A percentile compares a stretch with the other conserved stretches of the same genome.
These are phyloP conservation scores for Pythium brassicae DNA, from an alignment of 352 stramenopile genomes.

Conservation along the genomic window DNA sequence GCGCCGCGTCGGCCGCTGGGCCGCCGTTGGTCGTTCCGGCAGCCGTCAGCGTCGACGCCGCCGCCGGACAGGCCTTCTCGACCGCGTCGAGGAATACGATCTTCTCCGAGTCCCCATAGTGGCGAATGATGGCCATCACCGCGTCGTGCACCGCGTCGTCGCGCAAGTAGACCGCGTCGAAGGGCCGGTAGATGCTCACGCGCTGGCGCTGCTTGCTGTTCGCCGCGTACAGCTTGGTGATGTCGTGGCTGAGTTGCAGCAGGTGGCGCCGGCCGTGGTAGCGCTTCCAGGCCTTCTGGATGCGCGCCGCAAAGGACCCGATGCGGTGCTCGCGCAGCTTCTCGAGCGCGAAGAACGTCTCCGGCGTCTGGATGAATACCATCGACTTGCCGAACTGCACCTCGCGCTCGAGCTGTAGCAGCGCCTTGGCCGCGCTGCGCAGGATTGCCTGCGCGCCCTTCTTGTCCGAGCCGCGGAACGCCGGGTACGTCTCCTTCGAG, in stretches of 20 bases:
- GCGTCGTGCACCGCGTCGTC: conserved; percentile 59
- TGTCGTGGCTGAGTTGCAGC: conserved; percentile 78
- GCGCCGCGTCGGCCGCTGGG: conserved; percentile 19
- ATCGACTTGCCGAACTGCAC: conserved; percentile 88
- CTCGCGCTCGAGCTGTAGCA: conserved; percentile 72
- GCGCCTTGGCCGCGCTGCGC: conserved; percentile 58
- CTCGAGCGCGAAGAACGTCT: conserved; percentile 88
- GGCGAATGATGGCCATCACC: conserved; percentile 59
- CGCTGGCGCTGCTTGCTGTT: conserved; percentile 80
- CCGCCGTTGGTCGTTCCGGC: conserved; percentile 1
- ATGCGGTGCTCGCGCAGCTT: conserved; percentile 83
- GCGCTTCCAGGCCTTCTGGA: conserved; percentile 81
- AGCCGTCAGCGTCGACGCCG: conserved; percentile 4
- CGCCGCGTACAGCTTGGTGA: conserved; percentile 80
- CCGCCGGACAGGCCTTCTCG: conserved; percentile 46
- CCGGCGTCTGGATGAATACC: conserved; percentile 89
- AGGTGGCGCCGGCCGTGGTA: conserved; percentile 79
- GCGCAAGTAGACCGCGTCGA: conserved; percentile 79
- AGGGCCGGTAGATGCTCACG: conserved; percentile 85
- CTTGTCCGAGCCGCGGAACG: conserved; percentile 77
- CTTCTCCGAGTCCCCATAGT: conserved; percentile 78
- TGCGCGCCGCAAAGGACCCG: conserved; percentile 67
- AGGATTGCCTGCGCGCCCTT: conserved; percentile 83
- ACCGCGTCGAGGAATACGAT: conserved; percentile 80
- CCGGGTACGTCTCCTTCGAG: conserved; percentile 79